Evolutionary conservation across 208 protist genomes (phyloP), one percentile per base, ranked within the genome.

Genomic region (Acanthamoeba sp.): DNA sequence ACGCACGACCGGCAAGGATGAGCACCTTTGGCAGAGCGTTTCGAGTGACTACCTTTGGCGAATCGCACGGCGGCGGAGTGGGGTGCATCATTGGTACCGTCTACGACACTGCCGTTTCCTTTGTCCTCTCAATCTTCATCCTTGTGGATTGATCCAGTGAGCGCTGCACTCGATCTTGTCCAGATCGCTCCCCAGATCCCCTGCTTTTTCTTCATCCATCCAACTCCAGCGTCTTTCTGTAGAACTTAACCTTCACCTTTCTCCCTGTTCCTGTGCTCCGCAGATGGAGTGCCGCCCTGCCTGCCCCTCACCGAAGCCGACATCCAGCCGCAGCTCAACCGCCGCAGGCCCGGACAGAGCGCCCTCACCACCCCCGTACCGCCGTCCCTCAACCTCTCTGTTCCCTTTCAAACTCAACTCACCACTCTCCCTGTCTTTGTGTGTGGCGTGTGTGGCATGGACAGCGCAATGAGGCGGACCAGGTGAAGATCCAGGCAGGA

Each of bases 1-100:
- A 50, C 10, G 62, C 29, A 69, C 62, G 34, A 50, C 87, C 12
- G 29, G 29, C 7, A 78, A 27, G 59, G 36, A 98, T 98, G 97
- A 97, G 94, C 82, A 95, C 95, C 10, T 98, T 98, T 64, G 97
- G 97, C 32, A 89, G 24, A 14, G 73, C 93, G 20, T 98, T 98
- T 88, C 95, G 97, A 40, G 97, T 98, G 14, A 97, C 97, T 6
- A 98, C 98, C 6, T 98, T 98, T 87, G 98, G 98, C 82, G 98
- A 98, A 94, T 98, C 96, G 38, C 98, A 98, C 93, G 98, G 98
- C 80, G 94, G 93, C 45, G 96, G 93, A 40, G 95, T 96, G 22
- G 95, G 95, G n/a, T 94, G 88, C 45, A 95, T 96, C 59, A 87
- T 96, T 1, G 95, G 95, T 91, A 82, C 91, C 42, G 0, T 6